These are phyloP conservation scores for Pyrus hybrid DNA, from an alignment of 331 rosid species.

Conservation along the genomic window DNA sequence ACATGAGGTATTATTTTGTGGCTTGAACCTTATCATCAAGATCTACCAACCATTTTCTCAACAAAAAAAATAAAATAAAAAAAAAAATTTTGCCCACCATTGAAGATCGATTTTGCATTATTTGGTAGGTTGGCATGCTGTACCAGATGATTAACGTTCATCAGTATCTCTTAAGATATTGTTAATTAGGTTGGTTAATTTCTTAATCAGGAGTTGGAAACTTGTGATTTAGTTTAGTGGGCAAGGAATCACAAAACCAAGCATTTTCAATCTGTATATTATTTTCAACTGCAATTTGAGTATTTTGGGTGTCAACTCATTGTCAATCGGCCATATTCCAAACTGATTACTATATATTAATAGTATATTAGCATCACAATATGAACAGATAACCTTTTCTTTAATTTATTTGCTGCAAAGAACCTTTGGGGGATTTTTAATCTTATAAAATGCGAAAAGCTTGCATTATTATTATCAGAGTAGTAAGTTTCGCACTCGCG, in stretches of 20 bases:
- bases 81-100: not conserved
- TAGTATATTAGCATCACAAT: not conserved
- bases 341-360: not conserved
- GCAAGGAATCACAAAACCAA: not conserved
- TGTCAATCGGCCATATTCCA: not conserved
- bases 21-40: not conserved
- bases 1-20: not conserved
- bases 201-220: not conserved
- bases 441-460: not conserved
- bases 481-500: no score
- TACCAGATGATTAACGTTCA: not conserved
- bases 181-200: not conserved
- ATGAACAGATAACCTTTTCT: not conserved
- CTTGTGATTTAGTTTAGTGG: not conserved
- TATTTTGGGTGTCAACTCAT: conserved; percentile 8
- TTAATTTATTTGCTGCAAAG: not conserved
- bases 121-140: conserved; percentile 4
- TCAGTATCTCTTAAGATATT: not conserved
- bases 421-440: not conserved
- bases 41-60: not conserved
- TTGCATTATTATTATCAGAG: not conserved
- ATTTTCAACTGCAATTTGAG: not conserved
- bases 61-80: fast-evolving
- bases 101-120: not conserved
- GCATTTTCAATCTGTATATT: not conserved